phyloP scores from a whole-genome alignment of 257 asterid genomes.

The Solanum clarkiae region DNA sequence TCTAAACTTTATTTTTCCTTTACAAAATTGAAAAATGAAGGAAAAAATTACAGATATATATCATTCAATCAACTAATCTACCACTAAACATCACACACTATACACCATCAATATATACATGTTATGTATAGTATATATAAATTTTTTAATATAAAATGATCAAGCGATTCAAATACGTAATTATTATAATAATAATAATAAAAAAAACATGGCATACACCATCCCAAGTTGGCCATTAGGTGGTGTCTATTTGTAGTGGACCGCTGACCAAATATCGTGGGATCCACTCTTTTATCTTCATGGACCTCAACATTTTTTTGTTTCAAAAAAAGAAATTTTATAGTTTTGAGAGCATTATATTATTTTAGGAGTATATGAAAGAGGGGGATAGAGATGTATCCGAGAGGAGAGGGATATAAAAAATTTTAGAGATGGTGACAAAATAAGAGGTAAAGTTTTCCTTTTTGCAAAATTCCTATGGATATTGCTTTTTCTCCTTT shows the following conservation, averaged over 20 bases:
- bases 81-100: fast-evolving
- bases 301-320: neutral
- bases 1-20: neutral
- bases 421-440: too few relatives aligned
- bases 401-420: too few relatives aligned
- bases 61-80: neutral
- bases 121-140: neutral
- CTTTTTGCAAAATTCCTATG: too few relatives aligned
- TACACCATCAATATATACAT: neutral
- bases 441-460: too few relatives aligned
- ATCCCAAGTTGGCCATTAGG: neutral
- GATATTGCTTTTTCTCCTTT: neutral
- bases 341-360: too few relatives aligned
- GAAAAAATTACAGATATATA: neutral
- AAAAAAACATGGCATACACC: neutral
- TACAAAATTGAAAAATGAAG: neutral
- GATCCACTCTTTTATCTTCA: neutral
- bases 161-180: neutral
- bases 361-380: too few relatives aligned
- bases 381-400: too few relatives aligned
- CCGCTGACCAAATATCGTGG: neutral
- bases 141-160: neutral
- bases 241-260: neutral
- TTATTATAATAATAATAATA: too few relatives aligned
- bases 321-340: neutral